Base-by-base conservation (phyloP, 225 moss, liverwort and hornwort genomes). In the Polytrichum commune region DNA sequence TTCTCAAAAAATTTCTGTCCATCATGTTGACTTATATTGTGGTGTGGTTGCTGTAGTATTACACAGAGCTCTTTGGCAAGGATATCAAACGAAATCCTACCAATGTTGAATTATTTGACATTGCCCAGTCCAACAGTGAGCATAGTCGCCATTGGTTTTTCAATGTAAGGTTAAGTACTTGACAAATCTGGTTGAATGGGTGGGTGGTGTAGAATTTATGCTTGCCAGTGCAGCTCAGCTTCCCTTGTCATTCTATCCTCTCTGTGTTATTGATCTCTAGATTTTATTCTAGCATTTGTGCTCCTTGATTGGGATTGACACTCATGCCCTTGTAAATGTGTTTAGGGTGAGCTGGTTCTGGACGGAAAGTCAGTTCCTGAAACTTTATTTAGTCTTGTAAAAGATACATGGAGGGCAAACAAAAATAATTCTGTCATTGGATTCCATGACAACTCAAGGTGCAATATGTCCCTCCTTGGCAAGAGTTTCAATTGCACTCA, bases 111-210 rank as follows among this genome's bases (percentile, higher is more conserved):
- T 81, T 98, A 62, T 98, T 98, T 81, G 97, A 98, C 73, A 98
- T 98, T 74, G 97, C 97, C 55, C 97, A 98, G 77, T 98, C 94
- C 35, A 98, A 98, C 74, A 98, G 97, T 80, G 97, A 98, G 78
- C 97, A 98, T 74, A 98, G 94, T 80, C 89, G 94, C 66, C 97
- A 98, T 80, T 98, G 97, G 97, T 98, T 98, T 67, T 94, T 98
- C 81, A 93, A 94, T 74, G 97, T 97, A 91, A 75, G 83, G 63
- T 24, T 58, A 23, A 22, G 58, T 58, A 9, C 24, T 58, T 46
- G 3, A 46, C 46, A 46, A 38, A 46, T 16, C 16, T 46, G 46
- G 46, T 13, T 46, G 13, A 46, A 16, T 46, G 38, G 38, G 10
- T 38, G 46, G 46, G 10, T 38, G 10, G 3, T 46, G 46, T 46